Evolutionary conservation across 179 eudicot genomes (phyloP), one percentile per base, ranked within the genome.

Genomic region (Beta corolliflora): DNA sequence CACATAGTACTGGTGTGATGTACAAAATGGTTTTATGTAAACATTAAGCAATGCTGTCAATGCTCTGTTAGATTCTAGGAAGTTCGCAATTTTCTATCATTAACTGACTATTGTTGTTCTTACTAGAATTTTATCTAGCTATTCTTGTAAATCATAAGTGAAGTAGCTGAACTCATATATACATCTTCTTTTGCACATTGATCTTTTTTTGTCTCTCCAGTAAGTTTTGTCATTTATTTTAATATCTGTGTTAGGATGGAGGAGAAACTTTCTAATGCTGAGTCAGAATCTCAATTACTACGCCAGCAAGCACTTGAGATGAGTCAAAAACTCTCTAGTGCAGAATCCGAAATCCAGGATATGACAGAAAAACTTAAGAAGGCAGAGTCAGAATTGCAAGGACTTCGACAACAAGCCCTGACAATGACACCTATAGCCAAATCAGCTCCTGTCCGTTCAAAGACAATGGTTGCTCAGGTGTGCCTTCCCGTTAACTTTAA

Each of bases 341-440:
- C 88, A 15, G 85, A 85, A 73, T 77, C 88, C 67, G 85, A 83
- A 80, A 85, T 85, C 54, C 79, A 85, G 77, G 84, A 85, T 64
- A 77, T 85, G 85, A 61, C 85, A 25, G 97, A 93, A 81, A 97
- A 93, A 83, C 92, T 97, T 70, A 89, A 93, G n/a, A 93, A 94
- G 84, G 87, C 84, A 59, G 97, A 92, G 80, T 97, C 97, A 15
- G 99, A 97, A 90, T 93, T 94, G 89, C 98, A 94, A 90, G 90
- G 90, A 29, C 94, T 97, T 77, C 98, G 99, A 83, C 99, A 94
- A 81, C 97, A 97, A 89, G 97, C 99, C 76, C 85, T 97, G 80
- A 87, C 98, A 50, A 92, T 97, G 91, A 92, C 99, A 70, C 98
- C 98, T 44, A 89, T 94, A 58, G 91, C 92, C 76, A 92, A 88